These are phyloP conservation scores for Phytopythium kandeliae DNA, from an alignment of 352 stramenopile genomes.

Conservation along the genomic window DNA sequence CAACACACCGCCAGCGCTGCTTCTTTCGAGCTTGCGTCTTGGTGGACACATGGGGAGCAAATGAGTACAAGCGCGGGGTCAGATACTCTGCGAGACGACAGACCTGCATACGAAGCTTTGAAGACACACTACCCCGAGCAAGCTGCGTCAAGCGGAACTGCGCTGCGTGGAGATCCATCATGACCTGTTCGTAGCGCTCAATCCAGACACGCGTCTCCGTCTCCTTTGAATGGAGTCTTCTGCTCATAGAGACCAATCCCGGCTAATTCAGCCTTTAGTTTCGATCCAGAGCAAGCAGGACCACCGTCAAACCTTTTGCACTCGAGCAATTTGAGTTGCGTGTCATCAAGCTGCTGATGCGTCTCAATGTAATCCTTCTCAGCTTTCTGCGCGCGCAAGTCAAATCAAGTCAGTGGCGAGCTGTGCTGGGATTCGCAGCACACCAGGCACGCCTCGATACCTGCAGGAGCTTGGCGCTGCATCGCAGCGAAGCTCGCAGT, in stretches of 20 bases:
- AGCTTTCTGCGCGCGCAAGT: slow-evolving; percentile 30
- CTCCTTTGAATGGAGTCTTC: slow-evolving; percentile 41
- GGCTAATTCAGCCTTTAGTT: too few species aligned
- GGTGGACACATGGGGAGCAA: not conserved
- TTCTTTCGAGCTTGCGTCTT: slow-evolving; percentile 67
- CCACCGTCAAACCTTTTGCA: slow-evolving; percentile 71
- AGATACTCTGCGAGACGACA: not conserved
- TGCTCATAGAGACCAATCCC: slow-evolving; percentile 5
- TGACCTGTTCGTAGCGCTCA: slow-evolving; percentile 78
- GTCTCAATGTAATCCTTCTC: slow-evolving; percentile 70
- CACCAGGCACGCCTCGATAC: slow-evolving; percentile 8
- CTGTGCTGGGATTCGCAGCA: too few species aligned
- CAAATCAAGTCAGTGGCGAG: too few species aligned
- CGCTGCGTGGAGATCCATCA: slow-evolving; percentile 74
- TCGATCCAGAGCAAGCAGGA: too few species aligned
- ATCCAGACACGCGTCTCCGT: slow-evolving; percentile 66
- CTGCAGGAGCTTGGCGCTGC: slow-evolving; percentile 69
- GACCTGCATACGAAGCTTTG: not conserved
- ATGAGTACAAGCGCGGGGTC: too few species aligned
- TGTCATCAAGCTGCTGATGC: slow-evolving; percentile 57
- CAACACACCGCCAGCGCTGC: slow-evolving; percentile 38
- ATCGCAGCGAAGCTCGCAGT: slow-evolving; percentile 51
- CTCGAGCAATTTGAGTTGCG: slow-evolving; percentile 59
- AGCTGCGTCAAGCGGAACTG: slow-evolving; percentile 66
- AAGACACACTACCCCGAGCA: slow-evolving; percentile 33